These are phyloP conservation scores for Tricholoma matsutake DNA, from an alignment of 768 basidiomycete species.

Conservation along the genomic window DNA sequence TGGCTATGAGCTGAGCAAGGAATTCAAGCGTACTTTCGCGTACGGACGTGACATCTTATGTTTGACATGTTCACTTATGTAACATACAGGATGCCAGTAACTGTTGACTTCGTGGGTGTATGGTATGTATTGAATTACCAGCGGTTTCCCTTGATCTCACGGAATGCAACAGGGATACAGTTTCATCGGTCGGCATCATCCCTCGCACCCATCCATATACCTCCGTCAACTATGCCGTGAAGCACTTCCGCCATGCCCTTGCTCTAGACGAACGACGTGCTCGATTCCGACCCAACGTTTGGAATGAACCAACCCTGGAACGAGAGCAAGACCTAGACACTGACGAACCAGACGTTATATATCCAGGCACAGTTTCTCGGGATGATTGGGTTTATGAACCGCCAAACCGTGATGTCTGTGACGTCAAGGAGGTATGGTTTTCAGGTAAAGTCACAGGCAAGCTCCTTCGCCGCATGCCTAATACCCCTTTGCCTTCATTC, in stretches of 20 bases:
- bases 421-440: slow-evolving; percentile 26
- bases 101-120: slow-evolving; percentile 32
- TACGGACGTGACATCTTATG: slow-evolving; percentile 4
- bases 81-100: slow-evolving; percentile 14
- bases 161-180: slow-evolving; percentile 19
- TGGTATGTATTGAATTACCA: slow-evolving; percentile 19
- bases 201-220: slow-evolving; percentile 20
- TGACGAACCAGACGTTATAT: slow-evolving; percentile 12
- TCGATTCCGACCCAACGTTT: slow-evolving; percentile 21
- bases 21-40: slow-evolving; percentile 31
- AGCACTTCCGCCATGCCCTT: slow-evolving; percentile 21
- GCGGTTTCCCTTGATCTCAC: background rate
- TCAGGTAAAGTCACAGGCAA: slow-evolving; percentile 11
- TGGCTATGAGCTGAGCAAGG: slow-evolving; percentile 28
- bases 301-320: slow-evolving; percentile 18
- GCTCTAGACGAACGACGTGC: slow-evolving; percentile 23
- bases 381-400: slow-evolving; percentile 19
- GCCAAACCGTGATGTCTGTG: slow-evolving; percentile 16
- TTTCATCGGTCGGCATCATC: slow-evolving; percentile 23
- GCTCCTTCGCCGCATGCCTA: background rate
- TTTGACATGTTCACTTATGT: background rate
- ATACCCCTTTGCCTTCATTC: background rate
- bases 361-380: slow-evolving; percentile 4
- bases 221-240: slow-evolving; percentile 21
- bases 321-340: slow-evolving; percentile 24